phyloP scores from a whole-genome alignment of 148 eudicot species.

The Amaranthus hypochondriacus region DNA sequence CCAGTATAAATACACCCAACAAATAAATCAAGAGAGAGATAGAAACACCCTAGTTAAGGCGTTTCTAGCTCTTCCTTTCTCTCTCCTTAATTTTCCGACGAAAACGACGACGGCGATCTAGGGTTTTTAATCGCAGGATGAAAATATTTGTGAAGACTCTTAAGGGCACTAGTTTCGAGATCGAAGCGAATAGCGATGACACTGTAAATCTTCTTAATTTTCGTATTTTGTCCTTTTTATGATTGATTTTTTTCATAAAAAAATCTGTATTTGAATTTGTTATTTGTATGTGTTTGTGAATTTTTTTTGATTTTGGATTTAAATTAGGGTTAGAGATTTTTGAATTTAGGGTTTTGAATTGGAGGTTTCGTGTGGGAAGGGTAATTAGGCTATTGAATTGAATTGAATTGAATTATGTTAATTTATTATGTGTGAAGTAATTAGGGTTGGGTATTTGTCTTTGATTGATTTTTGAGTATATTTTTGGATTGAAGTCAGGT shows the following conservation, averaged over 20 bases:
- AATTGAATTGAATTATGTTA: neutral
- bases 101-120: slow-evolving; percentile 15
- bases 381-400: neutral
- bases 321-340: neutral
- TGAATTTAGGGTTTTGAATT: slow-evolving; percentile 15
- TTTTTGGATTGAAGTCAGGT: neutral
- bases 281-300: neutral
- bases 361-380: neutral
- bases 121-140: slow-evolving; percentile 26
- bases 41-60: neutral
- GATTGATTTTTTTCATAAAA: neutral
- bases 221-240: neutral
- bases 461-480: neutral
- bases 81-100: slow-evolving; percentile 15
- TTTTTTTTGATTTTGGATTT: neutral
- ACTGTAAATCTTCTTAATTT: slow-evolving; percentile 36
- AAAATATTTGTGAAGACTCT: slow-evolving; percentile 71
- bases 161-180: slow-evolving; percentile 68
- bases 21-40: slow-evolving; percentile 3
- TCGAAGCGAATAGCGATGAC: slow-evolving; percentile 73
- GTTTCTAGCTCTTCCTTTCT: neutral
- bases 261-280: neutral
- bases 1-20: neutral
- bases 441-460: neutral
- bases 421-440: neutral